Conservation (phyloP, 2,329 filamentous ascomycete species). For the Aspergillus brunneoviolaceus region DNA sequence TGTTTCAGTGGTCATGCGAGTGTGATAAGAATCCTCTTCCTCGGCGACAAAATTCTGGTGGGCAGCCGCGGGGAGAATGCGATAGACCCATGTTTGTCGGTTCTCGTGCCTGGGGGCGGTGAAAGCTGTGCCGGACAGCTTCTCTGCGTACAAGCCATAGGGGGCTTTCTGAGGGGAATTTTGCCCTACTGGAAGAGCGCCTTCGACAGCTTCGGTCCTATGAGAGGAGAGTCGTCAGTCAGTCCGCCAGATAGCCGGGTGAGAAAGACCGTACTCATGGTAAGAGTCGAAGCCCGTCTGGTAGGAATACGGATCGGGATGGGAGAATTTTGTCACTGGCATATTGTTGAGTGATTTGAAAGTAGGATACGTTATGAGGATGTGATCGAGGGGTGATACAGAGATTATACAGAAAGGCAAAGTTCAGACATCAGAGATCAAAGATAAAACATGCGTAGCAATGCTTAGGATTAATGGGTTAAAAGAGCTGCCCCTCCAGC, state of each 20-base stretch:
- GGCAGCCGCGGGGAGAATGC: constrained; percentile 64
- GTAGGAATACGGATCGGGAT: constrained; percentile 70
- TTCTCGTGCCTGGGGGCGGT: constrained; percentile 68
- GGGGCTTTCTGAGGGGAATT: constrained; percentile 82
- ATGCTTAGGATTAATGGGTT: too few species aligned
- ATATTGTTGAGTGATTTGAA: constrained; percentile 42
- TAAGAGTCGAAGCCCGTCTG: constrained; percentile 76
- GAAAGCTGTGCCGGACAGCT: constrained; percentile 71
- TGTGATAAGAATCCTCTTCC: constrained; percentile 49
- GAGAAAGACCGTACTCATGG: constrained; percentile 62
- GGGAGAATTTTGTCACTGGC: constrained; percentile 64
- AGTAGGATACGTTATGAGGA: background rate
- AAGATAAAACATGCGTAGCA: background rate
- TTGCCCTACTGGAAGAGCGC: constrained; percentile 69
- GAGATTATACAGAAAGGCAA: background rate
- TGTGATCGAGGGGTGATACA: background rate
- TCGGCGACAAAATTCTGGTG: constrained; percentile 53
- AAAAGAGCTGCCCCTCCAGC: background rate
- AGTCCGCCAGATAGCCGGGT: background rate
- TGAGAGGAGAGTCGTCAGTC: constrained; percentile 16
- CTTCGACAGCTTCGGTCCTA: constrained; percentile 73
- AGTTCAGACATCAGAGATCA: background rate
- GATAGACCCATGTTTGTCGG: constrained; percentile 71
- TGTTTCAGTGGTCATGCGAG: constrained; percentile 40
- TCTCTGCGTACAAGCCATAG: constrained; percentile 78